phyloP scores from a whole-genome alignment of 352 stramenopile genomes.

The Synura sp. region DNA sequence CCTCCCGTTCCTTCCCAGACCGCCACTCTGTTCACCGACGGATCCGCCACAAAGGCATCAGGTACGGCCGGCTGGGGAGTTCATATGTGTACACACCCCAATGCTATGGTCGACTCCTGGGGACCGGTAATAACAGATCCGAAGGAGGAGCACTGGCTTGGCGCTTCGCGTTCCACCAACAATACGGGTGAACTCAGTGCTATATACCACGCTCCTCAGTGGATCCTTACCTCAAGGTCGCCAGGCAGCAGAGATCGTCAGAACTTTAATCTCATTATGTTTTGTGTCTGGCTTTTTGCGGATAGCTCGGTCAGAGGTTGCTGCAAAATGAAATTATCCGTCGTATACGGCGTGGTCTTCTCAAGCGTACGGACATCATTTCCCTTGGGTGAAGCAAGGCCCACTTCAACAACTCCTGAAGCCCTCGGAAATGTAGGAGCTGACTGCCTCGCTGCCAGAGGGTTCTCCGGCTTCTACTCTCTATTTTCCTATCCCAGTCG shows the following conservation, averaged over 20 bases:
- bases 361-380: not conserved
- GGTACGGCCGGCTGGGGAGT: not conserved
- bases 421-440: not conserved
- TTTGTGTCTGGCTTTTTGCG: slow-evolving; percentile 15
- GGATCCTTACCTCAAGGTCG: not conserved
- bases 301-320: slow-evolving; percentile 4
- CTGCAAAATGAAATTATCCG: slow-evolving; percentile 12
- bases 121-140: not conserved
- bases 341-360: not conserved
- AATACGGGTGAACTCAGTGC: too few relatives aligned
- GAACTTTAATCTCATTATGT: too few relatives aligned
- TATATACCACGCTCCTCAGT: not conserved
- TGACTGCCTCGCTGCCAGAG: not conserved
- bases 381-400: slow-evolving; percentile 9
- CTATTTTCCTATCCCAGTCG: not conserved
- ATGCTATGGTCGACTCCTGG: not conserved
- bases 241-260: not conserved
- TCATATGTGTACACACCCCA: not conserved
- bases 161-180: not conserved
- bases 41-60: not conserved
- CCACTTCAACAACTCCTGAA: slow-evolving; percentile 1
- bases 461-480: not conserved
- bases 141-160: not conserved
- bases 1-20: not conserved
- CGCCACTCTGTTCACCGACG: not conserved